Conservation (phyloP, 2,329 filamentous ascomycete species). For the Penicillium sp. region DNA sequence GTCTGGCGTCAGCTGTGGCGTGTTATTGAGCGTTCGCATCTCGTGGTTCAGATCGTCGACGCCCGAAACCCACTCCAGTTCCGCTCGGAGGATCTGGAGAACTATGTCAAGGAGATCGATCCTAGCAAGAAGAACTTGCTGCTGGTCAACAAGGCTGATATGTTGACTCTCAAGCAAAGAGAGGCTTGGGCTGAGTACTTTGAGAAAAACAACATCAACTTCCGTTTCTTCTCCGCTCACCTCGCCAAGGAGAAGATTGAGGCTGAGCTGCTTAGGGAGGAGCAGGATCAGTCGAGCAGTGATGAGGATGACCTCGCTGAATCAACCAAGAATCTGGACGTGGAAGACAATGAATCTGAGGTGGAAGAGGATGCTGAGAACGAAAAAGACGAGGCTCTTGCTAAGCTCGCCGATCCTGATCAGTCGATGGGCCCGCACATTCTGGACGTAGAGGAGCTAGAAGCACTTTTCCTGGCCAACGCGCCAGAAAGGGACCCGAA, state of each 20-base stretch:
- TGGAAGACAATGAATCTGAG: conserved; percentile 42
- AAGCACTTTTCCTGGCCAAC: conserved; percentile 80
- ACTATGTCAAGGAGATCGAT: conserved; percentile 91
- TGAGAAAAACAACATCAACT: conserved; percentile 75
- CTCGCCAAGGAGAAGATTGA: conserved; percentile 89
- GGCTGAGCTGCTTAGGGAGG: conserved; percentile 57
- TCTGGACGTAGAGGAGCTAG: conserved; percentile 87
- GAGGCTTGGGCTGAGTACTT: conserved; percentile 85
- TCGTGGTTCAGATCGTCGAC: conserved; percentile 97
- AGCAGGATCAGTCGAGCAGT: conserved; percentile 30
- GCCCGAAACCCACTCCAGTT: conserved; percentile 93
- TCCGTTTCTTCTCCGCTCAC: conserved; percentile 93
- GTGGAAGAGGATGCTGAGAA: conserved; percentile 26
- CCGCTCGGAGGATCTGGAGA: conserved; percentile 87
- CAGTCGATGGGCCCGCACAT: conserved; percentile 65
- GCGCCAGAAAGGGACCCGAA: conserved; percentile 58
- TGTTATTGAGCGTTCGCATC: conserved; percentile 93
- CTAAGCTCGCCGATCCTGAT: conserved; percentile 24
- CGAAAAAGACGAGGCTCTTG: conserved; percentile 8
- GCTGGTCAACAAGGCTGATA: conserved; percentile 97
- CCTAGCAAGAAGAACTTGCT: conserved; percentile 84
- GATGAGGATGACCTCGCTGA: conserved; percentile 50
- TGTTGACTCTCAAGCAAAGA: conserved; percentile 89
- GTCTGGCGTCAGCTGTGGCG: conserved; percentile 98
- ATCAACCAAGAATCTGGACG: conserved; percentile 46